Percentiles rank a stretch among this genome's conserved stretches.
Evolutionary conservation across 164 flowering plant species (phyloP).

Genomic region (Aristolochia fimbriata): DNA sequence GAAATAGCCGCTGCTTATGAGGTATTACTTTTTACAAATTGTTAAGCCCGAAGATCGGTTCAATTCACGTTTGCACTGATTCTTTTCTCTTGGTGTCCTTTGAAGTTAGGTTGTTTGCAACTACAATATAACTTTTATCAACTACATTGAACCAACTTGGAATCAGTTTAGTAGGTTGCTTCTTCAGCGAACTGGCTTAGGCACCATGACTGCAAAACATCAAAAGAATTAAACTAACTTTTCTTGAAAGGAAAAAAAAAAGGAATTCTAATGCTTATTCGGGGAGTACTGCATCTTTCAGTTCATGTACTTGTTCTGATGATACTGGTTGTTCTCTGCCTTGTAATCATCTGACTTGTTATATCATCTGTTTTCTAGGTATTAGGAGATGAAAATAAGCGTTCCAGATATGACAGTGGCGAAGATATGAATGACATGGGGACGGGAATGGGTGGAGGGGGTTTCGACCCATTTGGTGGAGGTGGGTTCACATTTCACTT

Average conservation of each 20-base stretch:
- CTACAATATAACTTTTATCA: neutral
- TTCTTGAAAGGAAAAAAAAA: neutral
- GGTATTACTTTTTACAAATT: conserved; percentile 26
- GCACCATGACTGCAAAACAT: no score
- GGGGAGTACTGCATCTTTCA: neutral
- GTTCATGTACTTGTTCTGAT: no score
- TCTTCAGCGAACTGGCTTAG: no score
- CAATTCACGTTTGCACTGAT: neutral
- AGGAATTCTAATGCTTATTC: neutral
- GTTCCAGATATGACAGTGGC: conserved; percentile 79
- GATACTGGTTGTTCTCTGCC: neutral
- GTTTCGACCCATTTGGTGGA: conserved; percentile 74
- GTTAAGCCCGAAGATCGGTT: neutral
- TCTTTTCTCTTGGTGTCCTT: neutral
- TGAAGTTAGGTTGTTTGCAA: no score
- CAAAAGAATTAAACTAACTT: neutral
- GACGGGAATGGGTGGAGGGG: conserved; percentile 57
- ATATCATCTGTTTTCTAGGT: conserved; percentile 31
- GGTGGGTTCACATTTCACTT: conserved; percentile 79
- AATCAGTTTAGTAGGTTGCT: no score
- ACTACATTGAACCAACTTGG: neutral
- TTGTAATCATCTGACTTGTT: neutral
- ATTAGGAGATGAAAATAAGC: conserved; percentile 84
- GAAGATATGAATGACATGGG: conserved; percentile 87
- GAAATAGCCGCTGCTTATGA: conserved; percentile 99